Conservation (phyloP, 2,329 filamentous ascomycete species). For the Cercospora sojina region DNA sequence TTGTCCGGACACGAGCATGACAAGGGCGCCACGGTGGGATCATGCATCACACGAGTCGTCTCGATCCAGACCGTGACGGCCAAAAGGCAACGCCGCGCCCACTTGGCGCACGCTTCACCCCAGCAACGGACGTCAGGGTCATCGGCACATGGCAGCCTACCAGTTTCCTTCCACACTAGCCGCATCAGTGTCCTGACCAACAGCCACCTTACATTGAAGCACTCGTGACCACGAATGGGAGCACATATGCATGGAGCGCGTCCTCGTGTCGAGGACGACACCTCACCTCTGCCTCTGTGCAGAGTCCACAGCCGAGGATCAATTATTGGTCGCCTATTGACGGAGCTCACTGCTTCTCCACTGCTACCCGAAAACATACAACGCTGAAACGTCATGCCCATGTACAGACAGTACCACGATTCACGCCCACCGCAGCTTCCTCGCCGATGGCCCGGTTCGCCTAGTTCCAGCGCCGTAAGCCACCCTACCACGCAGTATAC, state of each 20-base stretch:
- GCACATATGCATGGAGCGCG: not conserved
- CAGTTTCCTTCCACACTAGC: not conserved
- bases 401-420: too few relatives aligned
- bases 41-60: too few relatives aligned
- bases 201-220: not conserved
- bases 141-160: too few relatives aligned
- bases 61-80: too few relatives aligned
- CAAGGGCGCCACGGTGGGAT: too few relatives aligned
- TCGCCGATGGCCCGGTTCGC: not conserved
- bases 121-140: too few relatives aligned
- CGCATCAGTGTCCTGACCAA: not conserved
- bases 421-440: not conserved
- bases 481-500: slow-evolving; percentile 6
- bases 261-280: not conserved
- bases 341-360: not conserved
- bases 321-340: not conserved
- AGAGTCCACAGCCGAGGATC: not conserved
- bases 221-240: not conserved
- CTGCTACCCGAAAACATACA: not conserved
- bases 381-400: not conserved
- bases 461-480: not conserved
- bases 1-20: too few relatives aligned
- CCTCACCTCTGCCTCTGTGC: not conserved
- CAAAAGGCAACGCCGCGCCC: too few relatives aligned
- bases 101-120: too few relatives aligned